Conservation (phyloP, 2,329 filamentous ascomycete species). For the Aureobasidium leucospermi region DNA sequence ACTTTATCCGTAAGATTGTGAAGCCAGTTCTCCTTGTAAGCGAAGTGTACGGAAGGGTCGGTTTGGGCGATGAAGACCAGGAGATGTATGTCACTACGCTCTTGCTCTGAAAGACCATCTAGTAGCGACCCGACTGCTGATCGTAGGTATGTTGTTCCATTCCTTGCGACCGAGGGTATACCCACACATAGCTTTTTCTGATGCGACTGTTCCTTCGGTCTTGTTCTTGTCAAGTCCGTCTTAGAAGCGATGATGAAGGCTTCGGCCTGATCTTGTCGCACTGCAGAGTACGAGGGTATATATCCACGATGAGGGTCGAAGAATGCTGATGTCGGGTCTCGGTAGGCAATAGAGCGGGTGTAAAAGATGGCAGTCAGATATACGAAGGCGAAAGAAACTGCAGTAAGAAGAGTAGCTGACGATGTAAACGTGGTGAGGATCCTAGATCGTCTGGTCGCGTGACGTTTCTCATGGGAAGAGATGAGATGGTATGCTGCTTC, state of each 20-base stretch:
- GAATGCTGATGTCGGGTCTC: slow-evolving; percentile 31
- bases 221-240: no score
- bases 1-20: slow-evolving; percentile 34
- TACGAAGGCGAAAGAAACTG: no score
- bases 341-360: background rate
- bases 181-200: slow-evolving; percentile 35
- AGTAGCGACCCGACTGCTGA: slow-evolving; percentile 39
- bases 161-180: slow-evolving; percentile 35
- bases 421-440: no score
- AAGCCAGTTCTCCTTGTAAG: slow-evolving; percentile 37
- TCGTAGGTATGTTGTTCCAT: slow-evolving; percentile 34
- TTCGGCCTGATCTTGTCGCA: slow-evolving; percentile 26
- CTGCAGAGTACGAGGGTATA: slow-evolving; percentile 26
- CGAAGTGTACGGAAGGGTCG: slow-evolving; percentile 34
- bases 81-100: slow-evolving; percentile 36
- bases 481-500: no score
- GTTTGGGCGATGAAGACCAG: slow-evolving; percentile 40
- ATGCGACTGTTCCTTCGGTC: background rate
- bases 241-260: slow-evolving; percentile 22
- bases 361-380: no score
- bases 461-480: no score
- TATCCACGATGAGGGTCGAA: slow-evolving; percentile 29
- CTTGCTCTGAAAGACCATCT: slow-evolving; percentile 33
- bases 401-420: no score
- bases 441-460: no score